Evolutionary conservation across 306 rosid genomes (phyloP).

Genomic region (Gleditsia sinensis): DNA sequence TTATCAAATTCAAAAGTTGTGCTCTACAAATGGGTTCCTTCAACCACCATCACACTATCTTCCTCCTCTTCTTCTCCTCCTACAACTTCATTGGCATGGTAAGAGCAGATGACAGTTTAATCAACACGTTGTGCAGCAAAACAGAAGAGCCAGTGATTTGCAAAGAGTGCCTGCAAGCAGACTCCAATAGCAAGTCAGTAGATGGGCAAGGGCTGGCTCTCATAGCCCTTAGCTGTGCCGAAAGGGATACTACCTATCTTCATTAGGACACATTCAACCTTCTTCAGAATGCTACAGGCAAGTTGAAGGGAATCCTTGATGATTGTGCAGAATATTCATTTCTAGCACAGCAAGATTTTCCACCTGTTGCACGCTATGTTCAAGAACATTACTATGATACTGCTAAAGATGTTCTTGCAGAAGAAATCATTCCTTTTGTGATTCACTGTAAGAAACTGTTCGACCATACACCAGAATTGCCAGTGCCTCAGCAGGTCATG

Average conservation of each 20-base stretch:
- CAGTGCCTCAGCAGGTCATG: not conserved
- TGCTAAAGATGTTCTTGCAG: not conserved
- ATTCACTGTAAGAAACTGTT: not conserved
- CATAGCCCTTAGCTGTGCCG: constrained; percentile 2
- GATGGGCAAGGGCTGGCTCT: not conserved
- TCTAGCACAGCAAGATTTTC: not conserved
- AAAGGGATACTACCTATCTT: not conserved
- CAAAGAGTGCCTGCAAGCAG: not conserved
- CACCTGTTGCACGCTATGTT: not conserved
- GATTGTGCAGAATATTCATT: not conserved
- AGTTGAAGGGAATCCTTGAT: not conserved
- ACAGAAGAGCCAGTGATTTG: constrained; percentile 3
- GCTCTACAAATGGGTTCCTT: not conserved
- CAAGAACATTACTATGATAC: not conserved
- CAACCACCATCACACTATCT: not conserved
- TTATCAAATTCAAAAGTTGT: not conserved
- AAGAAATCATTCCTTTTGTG: not conserved
- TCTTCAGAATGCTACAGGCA: not conserved
- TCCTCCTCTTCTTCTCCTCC: not conserved
- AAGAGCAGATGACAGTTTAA: not conserved
- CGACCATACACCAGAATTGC: not conserved
- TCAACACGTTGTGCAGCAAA: constrained; percentile 3
- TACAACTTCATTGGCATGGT: not conserved
- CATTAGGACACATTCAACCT: not conserved
- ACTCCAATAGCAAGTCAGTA: not conserved